Percentiles rank a stretch among this genome's conserved stretches.
These are phyloP conservation scores for Trichoderma sp. DNA, from an alignment of 2,329 filamentous ascomycete genomes.

Conservation along the genomic window DNA sequence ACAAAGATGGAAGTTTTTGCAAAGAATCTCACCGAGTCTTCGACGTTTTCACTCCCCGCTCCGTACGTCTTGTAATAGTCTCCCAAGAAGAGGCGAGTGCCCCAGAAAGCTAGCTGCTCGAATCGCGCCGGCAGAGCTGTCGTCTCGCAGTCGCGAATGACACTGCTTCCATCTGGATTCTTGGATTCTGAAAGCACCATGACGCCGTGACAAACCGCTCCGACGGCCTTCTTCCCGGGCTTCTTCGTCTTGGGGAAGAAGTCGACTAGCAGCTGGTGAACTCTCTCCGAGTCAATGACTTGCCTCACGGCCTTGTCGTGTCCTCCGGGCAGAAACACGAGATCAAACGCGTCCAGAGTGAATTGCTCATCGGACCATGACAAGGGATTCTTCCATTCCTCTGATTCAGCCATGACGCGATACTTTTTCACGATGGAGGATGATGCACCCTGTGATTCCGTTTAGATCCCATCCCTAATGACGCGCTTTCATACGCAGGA, in stretches of 20 bases:
- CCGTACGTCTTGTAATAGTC: constrained; percentile 59
- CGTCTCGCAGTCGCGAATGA: constrained; percentile 46
- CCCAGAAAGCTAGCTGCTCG: constrained; percentile 49
- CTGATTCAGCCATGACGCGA: constrained; percentile 41
- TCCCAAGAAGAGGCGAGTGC: constrained; percentile 47
- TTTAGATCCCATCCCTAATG: not conserved
- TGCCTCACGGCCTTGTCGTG: constrained; percentile 52
- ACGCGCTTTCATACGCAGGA: not conserved
- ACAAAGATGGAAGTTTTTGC: not conserved
- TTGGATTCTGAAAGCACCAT: constrained; percentile 47
- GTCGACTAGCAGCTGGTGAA: constrained; percentile 43
- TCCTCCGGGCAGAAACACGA: constrained; percentile 51
- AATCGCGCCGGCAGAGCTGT: constrained; percentile 49
- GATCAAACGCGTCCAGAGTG: constrained; percentile 43
- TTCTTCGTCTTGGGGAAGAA: constrained; percentile 49
- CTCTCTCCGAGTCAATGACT: constrained; percentile 46
- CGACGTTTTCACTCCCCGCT: constrained; percentile 47
- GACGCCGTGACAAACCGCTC: constrained; percentile 53
- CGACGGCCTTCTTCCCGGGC: constrained; percentile 43
- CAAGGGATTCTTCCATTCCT: constrained; percentile 42
- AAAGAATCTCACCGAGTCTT: constrained; percentile 40
- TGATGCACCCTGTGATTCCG: constrained; percentile 40
- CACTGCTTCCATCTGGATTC: constrained; percentile 41
- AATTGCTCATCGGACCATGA: constrained; percentile 46
- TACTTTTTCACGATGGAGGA: constrained; percentile 42